Conservation (phyloP, 208 protist genomes). For the Endotrypanum monterogeii region DNA sequence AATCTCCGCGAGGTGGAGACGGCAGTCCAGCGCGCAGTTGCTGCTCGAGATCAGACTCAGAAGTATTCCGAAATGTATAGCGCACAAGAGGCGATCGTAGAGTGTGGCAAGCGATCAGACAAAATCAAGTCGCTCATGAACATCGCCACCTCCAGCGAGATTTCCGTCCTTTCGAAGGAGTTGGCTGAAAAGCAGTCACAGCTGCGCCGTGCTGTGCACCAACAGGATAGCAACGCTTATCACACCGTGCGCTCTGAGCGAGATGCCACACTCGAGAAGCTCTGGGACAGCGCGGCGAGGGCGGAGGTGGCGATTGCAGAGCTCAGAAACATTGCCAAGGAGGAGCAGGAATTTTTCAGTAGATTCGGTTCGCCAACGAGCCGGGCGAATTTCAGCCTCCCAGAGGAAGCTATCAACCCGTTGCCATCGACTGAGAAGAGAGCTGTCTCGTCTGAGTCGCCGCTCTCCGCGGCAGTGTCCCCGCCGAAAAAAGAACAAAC, state of each 20-base stretch:
- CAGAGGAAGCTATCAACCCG: neutral
- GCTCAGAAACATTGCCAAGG: slow-evolving; percentile 43
- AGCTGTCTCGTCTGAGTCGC: slow-evolving; percentile 1
- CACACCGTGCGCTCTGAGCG: slow-evolving; percentile 36
- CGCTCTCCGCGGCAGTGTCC: neutral
- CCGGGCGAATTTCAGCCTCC: neutral
- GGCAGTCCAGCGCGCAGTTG: slow-evolving; percentile 5
- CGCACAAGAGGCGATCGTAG: slow-evolving; percentile 39
- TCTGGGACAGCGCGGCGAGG: slow-evolving; percentile 45
- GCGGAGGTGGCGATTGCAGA: slow-evolving; percentile 41
- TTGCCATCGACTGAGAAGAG: neutral
- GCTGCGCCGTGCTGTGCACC: slow-evolving; percentile 41
- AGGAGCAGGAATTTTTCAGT: slow-evolving; percentile 47
- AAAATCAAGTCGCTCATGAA: slow-evolving; percentile 43
- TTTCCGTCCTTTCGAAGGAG: slow-evolving; percentile 37
- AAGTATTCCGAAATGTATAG: slow-evolving; percentile 19
- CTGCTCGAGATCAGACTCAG: slow-evolving; percentile 8
- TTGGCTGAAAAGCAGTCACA: slow-evolving; percentile 43
- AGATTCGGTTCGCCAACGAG: slow-evolving; percentile 21
- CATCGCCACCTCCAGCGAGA: slow-evolving; percentile 40
- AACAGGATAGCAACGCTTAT: slow-evolving; percentile 43
- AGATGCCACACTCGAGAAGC: slow-evolving; percentile 37
- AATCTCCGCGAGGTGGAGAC: slow-evolving; percentile 13
- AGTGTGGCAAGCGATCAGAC: slow-evolving; percentile 32
- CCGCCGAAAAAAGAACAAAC: neutral